phyloP scores from a whole-genome alignment of 2,329 filamentous ascomycete species.

The Didymella pomorum region DNA sequence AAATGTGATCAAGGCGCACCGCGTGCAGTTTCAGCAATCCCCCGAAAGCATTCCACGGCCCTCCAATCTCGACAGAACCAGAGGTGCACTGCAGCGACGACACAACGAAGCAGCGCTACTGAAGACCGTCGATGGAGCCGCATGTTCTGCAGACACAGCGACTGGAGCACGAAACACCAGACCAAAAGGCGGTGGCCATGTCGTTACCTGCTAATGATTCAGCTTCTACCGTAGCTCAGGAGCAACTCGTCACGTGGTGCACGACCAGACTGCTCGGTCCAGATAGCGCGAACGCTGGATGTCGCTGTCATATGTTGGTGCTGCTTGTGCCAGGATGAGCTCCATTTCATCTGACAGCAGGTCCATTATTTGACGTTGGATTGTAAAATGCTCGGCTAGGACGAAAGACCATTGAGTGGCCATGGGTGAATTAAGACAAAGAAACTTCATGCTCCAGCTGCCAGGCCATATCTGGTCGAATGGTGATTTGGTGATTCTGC shows the following conservation, averaged over 20 bases:
- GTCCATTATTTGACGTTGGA: not conserved
- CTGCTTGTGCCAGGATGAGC: not conserved
- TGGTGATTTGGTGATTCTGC: not conserved
- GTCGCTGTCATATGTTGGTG: not conserved
- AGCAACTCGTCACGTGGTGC: not conserved
- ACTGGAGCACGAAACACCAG: not conserved
- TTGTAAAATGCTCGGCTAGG: not conserved
- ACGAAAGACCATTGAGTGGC: not conserved
- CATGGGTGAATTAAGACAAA: not conserved
- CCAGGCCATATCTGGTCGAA: not conserved
- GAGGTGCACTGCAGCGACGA: not conserved
- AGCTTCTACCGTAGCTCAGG: not conserved
- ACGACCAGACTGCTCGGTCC: not conserved
- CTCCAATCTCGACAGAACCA: constrained; percentile 4
- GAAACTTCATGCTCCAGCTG: not conserved
- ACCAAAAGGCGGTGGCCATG: not conserved
- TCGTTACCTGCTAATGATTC: not conserved
- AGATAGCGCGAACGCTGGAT: not conserved
- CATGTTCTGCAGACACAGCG: not conserved
- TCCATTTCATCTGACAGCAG: not conserved
- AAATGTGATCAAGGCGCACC: constrained; percentile 7
- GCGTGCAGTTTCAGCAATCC: constrained; percentile 15
- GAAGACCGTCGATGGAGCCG: not conserved
- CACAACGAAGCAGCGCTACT: not conserved
- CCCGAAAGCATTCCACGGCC: constrained; percentile 1